Base-by-base conservation (phyloP, 768 basidiomycete species). In the Hydnum rufescens region DNA sequence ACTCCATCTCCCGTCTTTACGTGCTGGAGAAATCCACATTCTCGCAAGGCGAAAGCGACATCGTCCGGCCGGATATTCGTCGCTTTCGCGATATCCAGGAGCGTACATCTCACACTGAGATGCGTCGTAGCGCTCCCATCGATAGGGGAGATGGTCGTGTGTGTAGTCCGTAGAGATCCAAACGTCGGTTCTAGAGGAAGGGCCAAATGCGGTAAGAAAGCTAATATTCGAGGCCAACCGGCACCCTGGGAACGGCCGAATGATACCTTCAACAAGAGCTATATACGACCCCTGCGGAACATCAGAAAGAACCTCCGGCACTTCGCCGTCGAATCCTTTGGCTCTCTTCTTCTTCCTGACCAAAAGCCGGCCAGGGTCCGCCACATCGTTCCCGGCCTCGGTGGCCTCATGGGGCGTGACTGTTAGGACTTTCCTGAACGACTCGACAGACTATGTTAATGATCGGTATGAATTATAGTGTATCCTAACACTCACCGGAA, bases 51-150 rank as follows among this genome's bases (percentile, higher is more conserved):
- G 65, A 87, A 90, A 0, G 87, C 82, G 0, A 80, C 76, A 62
- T 97, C 93, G 52, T 95, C 87, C 0, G 78, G 64, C 1, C 85
- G 74, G 51, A 97, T 67, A 64, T 84, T 80, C 46, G 86, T 86
- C 28, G 80, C 83, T 18, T 70, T 68, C 1, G 88, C 80, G 53
- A 96, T 76, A 32, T 85, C 78, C 5, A 68, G 69, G n/a, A 96
- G 72, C 19, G 80, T 79, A 63, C 82, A 86, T 22, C 66, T 67
- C 26, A 83, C 71, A 39, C 74, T 68, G 53, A 82, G 71, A 57
- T 88, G 79, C 4, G 76, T 76, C 13, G 49, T 50, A 8, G 44
- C 25, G 8, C 13, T 13, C 22, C 36, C 36, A 22, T 39, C 36
- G 22, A 39, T 39, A 16, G 13, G 16, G 44, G 44, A 47, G 26